Evolutionary conservation across 2,329 filamentous ascomycete genomes (phyloP).

Genomic region (Stagonosporopsis chrysanthemi): DNA sequence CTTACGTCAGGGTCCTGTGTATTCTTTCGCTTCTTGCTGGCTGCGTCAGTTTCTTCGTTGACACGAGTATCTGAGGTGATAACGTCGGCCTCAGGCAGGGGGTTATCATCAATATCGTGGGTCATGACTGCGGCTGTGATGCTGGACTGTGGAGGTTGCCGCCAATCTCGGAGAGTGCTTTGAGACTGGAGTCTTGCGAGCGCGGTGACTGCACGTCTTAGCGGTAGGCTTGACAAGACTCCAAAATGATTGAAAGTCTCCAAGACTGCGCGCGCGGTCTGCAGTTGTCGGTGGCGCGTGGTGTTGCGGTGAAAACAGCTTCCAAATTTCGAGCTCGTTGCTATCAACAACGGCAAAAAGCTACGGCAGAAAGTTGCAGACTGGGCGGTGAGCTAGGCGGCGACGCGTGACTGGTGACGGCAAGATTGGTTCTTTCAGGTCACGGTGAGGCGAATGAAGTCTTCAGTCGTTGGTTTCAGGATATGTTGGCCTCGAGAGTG

Average conservation of each 20-base stretch:
- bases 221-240: neutral
- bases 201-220: neutral
- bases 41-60: slow-evolving; percentile 12
- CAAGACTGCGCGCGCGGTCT: neutral
- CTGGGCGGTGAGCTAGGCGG: slow-evolving; percentile 30
- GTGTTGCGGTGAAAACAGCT: slow-evolving; percentile 9
- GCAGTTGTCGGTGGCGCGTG: neutral
- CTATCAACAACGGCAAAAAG: slow-evolving; percentile 11
- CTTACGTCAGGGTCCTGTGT: slow-evolving; percentile 30
- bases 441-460: neutral
- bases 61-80: slow-evolving; percentile 11
- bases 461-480: slow-evolving; percentile 10
- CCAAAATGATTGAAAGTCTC: neutral
- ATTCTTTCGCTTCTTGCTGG: slow-evolving; percentile 38
- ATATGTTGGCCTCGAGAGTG: slow-evolving; percentile 21
- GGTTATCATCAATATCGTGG: slow-evolving; percentile 25
- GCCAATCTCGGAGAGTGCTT: neutral
- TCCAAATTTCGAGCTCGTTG: slow-evolving; percentile 11
- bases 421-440: slow-evolving; percentile 11
- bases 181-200: neutral
- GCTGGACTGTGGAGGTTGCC: too few relatives aligned
- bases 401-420: slow-evolving; percentile 18
- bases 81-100: slow-evolving; percentile 23
- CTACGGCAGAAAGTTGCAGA: slow-evolving; percentile 26
- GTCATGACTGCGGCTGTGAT: slow-evolving; percentile 16